Base-by-base conservation (phyloP, 1,139 yeast species). In the Debaryomycetaceae sp. region DNA sequence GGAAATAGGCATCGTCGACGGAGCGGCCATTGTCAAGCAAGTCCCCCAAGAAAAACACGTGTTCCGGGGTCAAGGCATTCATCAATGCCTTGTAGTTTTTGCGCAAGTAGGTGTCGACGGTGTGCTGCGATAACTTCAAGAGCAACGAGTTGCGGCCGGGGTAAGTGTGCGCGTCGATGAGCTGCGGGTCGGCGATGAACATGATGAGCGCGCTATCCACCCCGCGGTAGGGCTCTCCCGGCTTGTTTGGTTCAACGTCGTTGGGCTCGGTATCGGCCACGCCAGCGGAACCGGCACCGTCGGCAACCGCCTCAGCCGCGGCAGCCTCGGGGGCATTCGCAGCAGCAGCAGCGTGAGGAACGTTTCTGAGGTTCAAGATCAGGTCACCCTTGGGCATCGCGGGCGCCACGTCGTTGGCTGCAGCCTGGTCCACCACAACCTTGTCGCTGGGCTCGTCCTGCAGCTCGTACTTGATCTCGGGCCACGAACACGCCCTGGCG, bases 21-120 rank as follows among this genome's bases (percentile, higher is more conserved):
- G 61, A 65, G 21, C 80, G 51, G 4, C 75, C 80, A 42, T 73
- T 73, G 42, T 75, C 80, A 34, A 73, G 48, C 36, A 66, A 59
- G 44, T 75, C 81, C 4, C 80, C 81, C 34, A 74, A 47, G 44
- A 73, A 73, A 27, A 71, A 51, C 17, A 71, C 53, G 28, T 64
- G 58, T 31, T 70, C 61, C 1, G 80, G 78, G 21, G 50, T 40
- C 29, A 73, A 49, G 15, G 51, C 51, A 2, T 44, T 36, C 27
- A 66, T 46, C 19, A 73, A 36, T 1, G 65, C 51, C 32, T 55
- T 49, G 44, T 69, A 74, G 47, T 72, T 72, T 34, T 65, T 62
- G 42, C 62, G 59, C 23, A 75, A 38, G 39, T 74, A 73, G 16
- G 56, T 49, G 39, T 75, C 79, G 5, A 62, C 75, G 1, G 78